Evolutionary conservation across 2,329 filamentous ascomycete species (phyloP), one percentile per base, ranked within the genome.

Genomic region (Phyllosticta citribraziliensis): DNA sequence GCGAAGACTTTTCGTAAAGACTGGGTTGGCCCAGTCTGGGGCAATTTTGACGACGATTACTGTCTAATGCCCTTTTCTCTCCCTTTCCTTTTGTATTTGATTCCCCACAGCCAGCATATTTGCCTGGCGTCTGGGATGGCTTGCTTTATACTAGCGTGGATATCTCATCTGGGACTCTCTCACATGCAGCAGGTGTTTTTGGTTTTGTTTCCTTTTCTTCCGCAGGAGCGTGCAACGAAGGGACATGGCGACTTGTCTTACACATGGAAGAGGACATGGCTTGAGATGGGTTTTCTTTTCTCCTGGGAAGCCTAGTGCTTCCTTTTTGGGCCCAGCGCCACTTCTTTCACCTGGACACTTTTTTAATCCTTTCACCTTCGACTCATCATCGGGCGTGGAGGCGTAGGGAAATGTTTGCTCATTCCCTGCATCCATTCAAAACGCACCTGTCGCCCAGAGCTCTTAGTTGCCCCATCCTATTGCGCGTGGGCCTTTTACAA

Each of bases 1-100:
- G 40, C 40, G 54, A 64, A 68, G 24, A 64, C 63, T 25, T 63
- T 71, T 22, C 67, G 69, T 59, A 69, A 68, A 9, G 70, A 71
- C 63, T 61, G 66, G 24, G 63, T 68, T 64, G 55, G 67, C 67
- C n/a, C 67, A 65, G 25, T 22, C 8, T 52, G 55, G 12, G 30
- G 19, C 24, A 60, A 65, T 11, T 67, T 66, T 24, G 59, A 25
- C 22, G 57, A 52, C 1, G 67, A 70, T 22, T 57, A 64, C 19
- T 24, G 20, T 53, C 20, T 53, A 22, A 53, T n/a, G 52, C 20
- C 52, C 24, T 53, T 53, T 27, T 24, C 14, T 24, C 47, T 51
- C 47, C 22, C 12, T 53, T n/a, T 53, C 19, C 24, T 53, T 53
- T 25, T 22, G 20, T 53, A 12, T 53, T 24, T 53, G 11, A 12